These are phyloP conservation scores for Cornus controversa DNA, from an alignment of 148 eudicot genomes.

Conservation along the genomic window DNA sequence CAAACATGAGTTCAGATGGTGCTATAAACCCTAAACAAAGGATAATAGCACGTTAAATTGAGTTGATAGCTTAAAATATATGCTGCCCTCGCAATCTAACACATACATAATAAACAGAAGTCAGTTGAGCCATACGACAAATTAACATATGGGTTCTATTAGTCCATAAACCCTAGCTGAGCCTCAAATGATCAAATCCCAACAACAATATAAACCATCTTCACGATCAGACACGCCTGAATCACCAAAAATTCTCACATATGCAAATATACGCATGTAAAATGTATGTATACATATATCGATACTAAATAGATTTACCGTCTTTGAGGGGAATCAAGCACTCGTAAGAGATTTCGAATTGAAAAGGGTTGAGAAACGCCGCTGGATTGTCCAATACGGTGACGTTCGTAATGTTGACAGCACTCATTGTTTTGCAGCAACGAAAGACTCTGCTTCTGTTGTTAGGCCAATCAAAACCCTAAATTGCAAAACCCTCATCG, in stretches of 20 bases:
- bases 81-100: no score
- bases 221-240: no score
- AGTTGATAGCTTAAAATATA: no score
- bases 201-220: not conserved
- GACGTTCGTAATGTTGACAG: slow-evolving; percentile 54
- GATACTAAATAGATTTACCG: slow-evolving; percentile 21
- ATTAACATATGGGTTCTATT: no score
- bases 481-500: slow-evolving; percentile 6
- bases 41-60: no score
- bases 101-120: no score
- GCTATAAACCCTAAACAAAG: no score
- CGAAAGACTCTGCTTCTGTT: not conserved
- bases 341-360: slow-evolving; percentile 54
- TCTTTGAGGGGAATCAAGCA: slow-evolving; percentile 44
- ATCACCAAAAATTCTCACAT: no score
- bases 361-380: slow-evolving; percentile 41
- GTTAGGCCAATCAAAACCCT: not conserved
- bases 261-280: not conserved
- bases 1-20: no score
- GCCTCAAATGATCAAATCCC: no score
- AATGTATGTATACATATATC: no score
- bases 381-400: slow-evolving; percentile 50
- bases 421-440: slow-evolving; percentile 36
- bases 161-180: not conserved
- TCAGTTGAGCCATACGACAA: no score